Evolutionary conservation across 169 alveolate genomes (phyloP).

Genomic region (Eimeria maxima): DNA sequence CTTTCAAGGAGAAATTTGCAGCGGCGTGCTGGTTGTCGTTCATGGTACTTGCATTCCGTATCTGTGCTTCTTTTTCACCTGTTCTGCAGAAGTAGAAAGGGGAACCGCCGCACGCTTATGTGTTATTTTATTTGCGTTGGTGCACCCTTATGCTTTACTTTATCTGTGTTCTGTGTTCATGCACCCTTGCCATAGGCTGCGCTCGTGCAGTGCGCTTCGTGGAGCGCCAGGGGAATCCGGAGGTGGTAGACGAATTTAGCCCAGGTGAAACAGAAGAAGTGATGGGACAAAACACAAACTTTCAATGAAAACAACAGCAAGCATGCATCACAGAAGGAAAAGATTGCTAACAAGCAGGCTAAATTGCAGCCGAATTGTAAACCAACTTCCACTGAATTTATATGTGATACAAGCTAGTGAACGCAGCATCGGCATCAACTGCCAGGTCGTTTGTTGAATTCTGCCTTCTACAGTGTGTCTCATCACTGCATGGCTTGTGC

Average conservation of each 20-base stretch:
- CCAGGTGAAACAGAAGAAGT: conserved; percentile 14
- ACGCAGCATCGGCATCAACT: no score
- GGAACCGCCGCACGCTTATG: background rate
- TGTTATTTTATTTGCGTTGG: background rate
- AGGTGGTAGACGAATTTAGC: conserved; percentile 51
- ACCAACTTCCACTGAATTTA: background rate
- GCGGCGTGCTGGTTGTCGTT: conserved; percentile 45
- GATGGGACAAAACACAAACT: background rate
- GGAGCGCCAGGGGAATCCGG: conserved; percentile 65
- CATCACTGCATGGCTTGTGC: background rate
- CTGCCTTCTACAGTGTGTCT: background rate
- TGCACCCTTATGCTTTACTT: background rate
- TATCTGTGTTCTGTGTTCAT: background rate
- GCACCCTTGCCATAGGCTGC: conserved; percentile 26
- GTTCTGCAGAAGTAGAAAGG: no score
- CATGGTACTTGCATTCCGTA: background rate
- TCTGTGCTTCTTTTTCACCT: background rate
- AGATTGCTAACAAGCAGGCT: no score
- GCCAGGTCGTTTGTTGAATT: no score
- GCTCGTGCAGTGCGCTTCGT: conserved; percentile 71
- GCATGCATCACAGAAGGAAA: background rate
- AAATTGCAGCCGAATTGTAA: background rate
- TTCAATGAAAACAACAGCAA: background rate
- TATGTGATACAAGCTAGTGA: no score
- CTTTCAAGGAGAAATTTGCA: conserved; percentile 49